A percentile compares a stretch with the other conserved stretches of the same genome.
Evolutionary conservation across 257 asterid species (phyloP).

Genomic region (Forsythia suspensa): DNA sequence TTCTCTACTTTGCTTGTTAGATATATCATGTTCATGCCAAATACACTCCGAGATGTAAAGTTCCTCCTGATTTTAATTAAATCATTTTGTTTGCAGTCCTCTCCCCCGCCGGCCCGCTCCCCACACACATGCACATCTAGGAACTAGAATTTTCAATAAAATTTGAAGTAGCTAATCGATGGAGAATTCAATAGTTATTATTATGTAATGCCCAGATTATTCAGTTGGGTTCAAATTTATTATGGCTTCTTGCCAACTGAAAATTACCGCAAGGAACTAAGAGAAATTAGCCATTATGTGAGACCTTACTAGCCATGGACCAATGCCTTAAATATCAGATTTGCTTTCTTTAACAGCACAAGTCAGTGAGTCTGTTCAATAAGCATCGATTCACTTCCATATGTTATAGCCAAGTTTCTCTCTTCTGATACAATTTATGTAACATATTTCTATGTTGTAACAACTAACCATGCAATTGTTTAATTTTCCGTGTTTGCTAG

Average conservation of each 20-base stretch:
- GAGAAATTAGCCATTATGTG: neutral
- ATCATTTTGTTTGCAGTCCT: neutral
- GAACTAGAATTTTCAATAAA: neutral
- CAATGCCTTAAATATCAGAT: neutral
- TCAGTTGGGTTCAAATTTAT: neutral
- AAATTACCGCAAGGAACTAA: neutral
- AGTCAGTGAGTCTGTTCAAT: neutral
- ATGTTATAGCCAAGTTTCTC: neutral
- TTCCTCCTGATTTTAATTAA: too few relatives aligned
- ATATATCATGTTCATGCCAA: neutral
- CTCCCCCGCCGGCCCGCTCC: neutral
- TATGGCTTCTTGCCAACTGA: neutral
- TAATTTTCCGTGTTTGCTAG: slow-evolving; percentile 33
- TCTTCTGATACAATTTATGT: neutral
- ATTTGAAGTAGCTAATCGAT: neutral
- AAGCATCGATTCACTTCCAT: neutral
- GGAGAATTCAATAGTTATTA: neutral
- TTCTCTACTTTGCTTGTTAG: neutral
- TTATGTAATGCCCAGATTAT: neutral
- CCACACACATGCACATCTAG: accelerated
- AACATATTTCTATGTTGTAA: neutral
- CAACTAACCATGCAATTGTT: slow-evolving; percentile 1
- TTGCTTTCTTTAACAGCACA: neutral
- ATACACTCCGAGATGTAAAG: neutral
- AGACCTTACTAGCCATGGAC: neutral